phyloP scores from a whole-genome alignment of 108 stramenopile species.

The Stephanodiscus triporus region DNA sequence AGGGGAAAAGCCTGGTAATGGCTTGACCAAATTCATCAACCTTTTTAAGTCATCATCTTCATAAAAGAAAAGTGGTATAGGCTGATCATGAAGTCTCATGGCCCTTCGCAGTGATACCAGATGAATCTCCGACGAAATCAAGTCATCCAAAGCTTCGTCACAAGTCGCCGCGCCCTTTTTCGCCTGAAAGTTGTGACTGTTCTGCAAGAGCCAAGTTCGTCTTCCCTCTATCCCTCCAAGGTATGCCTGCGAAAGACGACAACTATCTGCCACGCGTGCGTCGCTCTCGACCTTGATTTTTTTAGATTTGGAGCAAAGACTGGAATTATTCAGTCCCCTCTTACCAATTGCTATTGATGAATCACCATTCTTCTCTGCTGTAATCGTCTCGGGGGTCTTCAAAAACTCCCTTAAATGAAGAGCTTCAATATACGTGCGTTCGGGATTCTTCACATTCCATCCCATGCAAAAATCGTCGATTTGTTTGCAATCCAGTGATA shows the following conservation, averaged over 20 bases:
- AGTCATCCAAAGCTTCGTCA: slow-evolving; percentile 12
- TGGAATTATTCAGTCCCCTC: slow-evolving; percentile 5
- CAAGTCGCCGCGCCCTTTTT: neutral
- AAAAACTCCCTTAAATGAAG: slow-evolving; percentile 40
- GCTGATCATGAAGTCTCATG: slow-evolving; percentile 22
- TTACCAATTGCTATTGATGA: slow-evolving; percentile 18
- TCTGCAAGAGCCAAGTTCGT: slow-evolving; percentile 21
- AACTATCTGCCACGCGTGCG: slow-evolving; percentile 17
- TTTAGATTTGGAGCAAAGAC: slow-evolving; percentile 7
- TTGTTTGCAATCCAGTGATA: slow-evolving; percentile 30
- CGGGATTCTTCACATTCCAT: slow-evolving; percentile 8
- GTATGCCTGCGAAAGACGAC: slow-evolving; percentile 25
- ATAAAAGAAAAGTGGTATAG: slow-evolving; percentile 10
- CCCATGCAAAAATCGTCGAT: slow-evolving; percentile 41
- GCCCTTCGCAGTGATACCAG: slow-evolving; percentile 13
- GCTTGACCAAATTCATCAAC: slow-evolving; percentile 25
- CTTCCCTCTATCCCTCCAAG: slow-evolving; percentile 44
- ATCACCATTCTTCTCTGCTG: slow-evolving; percentile 3
- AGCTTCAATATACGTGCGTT: slow-evolving; percentile 32
- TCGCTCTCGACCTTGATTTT: slow-evolving; percentile 4
- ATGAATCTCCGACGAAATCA: slow-evolving; percentile 26
- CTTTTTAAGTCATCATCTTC: slow-evolving; percentile 18
- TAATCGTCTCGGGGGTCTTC: slow-evolving; percentile 28
- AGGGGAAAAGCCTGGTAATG: neutral
- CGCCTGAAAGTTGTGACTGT: neutral